Evolutionary conservation across 768 basidiomycete species (phyloP).

Genomic region (Inosperma sp.): DNA sequence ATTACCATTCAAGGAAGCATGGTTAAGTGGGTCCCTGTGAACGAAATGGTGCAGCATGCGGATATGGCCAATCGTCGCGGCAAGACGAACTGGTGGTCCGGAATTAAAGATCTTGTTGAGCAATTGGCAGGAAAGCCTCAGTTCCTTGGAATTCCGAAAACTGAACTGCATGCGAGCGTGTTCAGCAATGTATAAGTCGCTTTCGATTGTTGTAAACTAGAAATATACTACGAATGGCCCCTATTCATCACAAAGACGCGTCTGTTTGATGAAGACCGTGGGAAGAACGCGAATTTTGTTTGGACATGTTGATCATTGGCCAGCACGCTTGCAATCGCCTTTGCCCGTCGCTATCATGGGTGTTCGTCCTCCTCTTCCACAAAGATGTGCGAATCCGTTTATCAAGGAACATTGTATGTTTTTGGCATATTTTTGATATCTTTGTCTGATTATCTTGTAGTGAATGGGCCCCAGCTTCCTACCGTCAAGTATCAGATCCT

Average conservation of each 20-base stretch:
- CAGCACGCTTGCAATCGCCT: constrained; percentile 18
- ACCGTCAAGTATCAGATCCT: constrained; percentile 91
- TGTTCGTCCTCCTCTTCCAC: constrained; percentile 49
- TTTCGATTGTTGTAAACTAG: background rate
- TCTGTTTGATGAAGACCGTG: constrained; percentile 32
- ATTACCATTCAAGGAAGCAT: constrained; percentile 86
- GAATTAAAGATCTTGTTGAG: constrained; percentile 66
- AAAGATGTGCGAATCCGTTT: constrained; percentile 46
- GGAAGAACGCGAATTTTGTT: constrained; percentile 27
- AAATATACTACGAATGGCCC: background rate
- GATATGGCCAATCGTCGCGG: constrained; percentile 90
- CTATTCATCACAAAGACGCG: background rate
- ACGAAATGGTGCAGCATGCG: constrained; percentile 78
- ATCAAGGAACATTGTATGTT: constrained; percentile 42
- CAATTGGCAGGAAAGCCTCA: constrained; percentile 63
- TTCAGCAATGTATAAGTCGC: constrained; percentile 9
- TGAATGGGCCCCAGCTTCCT: constrained; percentile 43
- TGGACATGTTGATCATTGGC: constrained; percentile 27
- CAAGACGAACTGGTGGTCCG: constrained; percentile 73
- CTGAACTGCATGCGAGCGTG: constrained; percentile 21
- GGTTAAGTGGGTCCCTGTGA: constrained; percentile 78
- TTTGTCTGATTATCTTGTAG: constrained; percentile 25
- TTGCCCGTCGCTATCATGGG: constrained; percentile 30
- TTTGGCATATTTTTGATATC: background rate
- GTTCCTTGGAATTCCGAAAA: constrained; percentile 38